Base-by-base conservation (phyloP, 305 asterid species). In the Fraxinus dipetala region DNA sequence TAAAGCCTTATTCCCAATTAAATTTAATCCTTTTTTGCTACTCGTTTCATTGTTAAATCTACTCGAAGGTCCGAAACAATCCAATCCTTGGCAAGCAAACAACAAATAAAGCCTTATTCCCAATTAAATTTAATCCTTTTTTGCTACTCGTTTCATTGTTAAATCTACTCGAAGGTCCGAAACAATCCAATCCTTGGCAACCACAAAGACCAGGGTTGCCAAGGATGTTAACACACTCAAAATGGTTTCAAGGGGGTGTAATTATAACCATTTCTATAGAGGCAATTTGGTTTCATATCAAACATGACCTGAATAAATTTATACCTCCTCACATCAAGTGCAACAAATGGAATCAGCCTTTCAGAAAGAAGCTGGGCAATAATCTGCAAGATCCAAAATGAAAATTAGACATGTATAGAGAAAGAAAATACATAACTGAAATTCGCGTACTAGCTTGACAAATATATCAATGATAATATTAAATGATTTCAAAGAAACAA, bases 341-440 rank as follows among this genome's bases (percentile, higher is more conserved):
- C 99, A 83, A 96, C 99, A 91, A 96, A 96, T 36, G 99, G 99
- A 84, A 96, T 96, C 86, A 96, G 83, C 79, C 97, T 91, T 88
- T 95, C 98, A 8, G 99, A 96, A 85, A 96, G 98, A 93, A 96
- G 98, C 85, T 96, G 98, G 76, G 99, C 99, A 83, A 96, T 96
- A 81, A 96, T 96, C 99, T 96, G 97, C 76, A 86, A 26, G 76
- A 76, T 83, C 85, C 61, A 84, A 82, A 24, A 54, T 22, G 75
- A 78, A 75, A 83, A 76, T 83, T 61, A 84, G 81, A 30, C 4
- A 76, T 13, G 22, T 34, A 26, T 43, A 80, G 63, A 31, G 32
- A 78, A 74, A 85, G 26, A 73, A 77, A 72, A 3, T 13, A 79
- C 32, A 61, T 16, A 38, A 28, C 22, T 77, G 54, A 32, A 75